Base-by-base conservation (phyloP, 192 early-diverging fungal species). In the Piromyces sp. region DNA sequence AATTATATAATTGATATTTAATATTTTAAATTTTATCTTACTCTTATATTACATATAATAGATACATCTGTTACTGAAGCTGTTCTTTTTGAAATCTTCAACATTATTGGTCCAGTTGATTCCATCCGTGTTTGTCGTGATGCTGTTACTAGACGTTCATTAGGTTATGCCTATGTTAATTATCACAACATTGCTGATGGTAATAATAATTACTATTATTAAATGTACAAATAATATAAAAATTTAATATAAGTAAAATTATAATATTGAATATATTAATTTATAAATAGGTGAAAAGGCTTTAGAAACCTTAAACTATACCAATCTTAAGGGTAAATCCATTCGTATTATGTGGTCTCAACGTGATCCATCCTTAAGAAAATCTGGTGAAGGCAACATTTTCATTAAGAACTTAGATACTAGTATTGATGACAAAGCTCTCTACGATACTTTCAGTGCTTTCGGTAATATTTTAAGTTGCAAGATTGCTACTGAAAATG, bases 341-440 rank as follows among this genome's bases (percentile, higher is more conserved):
- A 97, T 97, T 90, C 95, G 97, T 84, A 99, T 99, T 89, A 99
- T 99, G 97, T 99, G 96, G 96, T 97, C 96, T 58, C 95, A 99
- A 90, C 95, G 97, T 85, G 96, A 99, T 90, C 97, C 97, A 30
- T 91, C 95, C 79, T 88, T 95, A 84, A 96, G 97, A 88, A 93
- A 94, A 83, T 91, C 91, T 81, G 96, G 96, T 51, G 89, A 89
- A 79, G 96, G 96, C 82, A 99, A 99, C 90, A 95, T 99, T 87
- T 99, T 99, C 87, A 99, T 99, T 90, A 99, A 99, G 91, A 99
- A 99, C 93, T 89, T 99, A 80, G 96, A 98, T 89, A 87, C 91
- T 80, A 88, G 94, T 81, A 99, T 99, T 85, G 97, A 99, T 90
- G 95, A 97, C 92, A 97, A 97, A 92, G 96, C 97, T 79, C 93